Base-by-base conservation (phyloP, 1,284 basidiomycete species). In the Porodaedalea pini region DNA sequence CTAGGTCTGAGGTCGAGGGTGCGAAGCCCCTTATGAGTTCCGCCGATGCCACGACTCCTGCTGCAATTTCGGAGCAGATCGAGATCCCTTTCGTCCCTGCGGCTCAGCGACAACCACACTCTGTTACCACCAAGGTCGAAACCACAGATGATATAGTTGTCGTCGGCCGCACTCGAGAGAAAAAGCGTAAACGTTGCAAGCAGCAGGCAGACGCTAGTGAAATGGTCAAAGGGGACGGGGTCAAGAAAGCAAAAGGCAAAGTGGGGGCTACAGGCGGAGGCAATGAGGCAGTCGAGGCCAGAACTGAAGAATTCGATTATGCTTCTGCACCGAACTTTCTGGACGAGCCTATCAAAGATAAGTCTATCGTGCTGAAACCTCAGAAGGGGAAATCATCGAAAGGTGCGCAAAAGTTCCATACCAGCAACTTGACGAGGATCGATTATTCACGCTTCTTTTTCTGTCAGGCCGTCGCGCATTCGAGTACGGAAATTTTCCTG, bases 51-150 rank as follows among this genome's bases (percentile, higher is more conserved):
- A n/a, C 5, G n/a, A 43, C n/a, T 25, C 6, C 36, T 37, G 49
- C n/a, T n/a, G 13, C 37, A 37, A 34, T 58, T n/a, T 55, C 61
- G 13, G 75, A 74, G 66, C 79, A 81, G 54, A 77, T 82, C 47
- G 86, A 90, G 68, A 79, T 90, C 5, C 80, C 88, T 4, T 90
- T 83, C 62, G 74, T 90, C n/a, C 86, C 88, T 55, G 76, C 80
- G 2, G 68, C 78, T 5, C 77, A 82, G 66, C 78, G 78, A 41
- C 70, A 70, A 53, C 60, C 62, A 4, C 54, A 41, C 41, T 58
- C 57, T 51, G 44, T 60, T 17, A 17, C 40, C 2, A 65, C 65
- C 15, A 66, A 67, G 23, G 62, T 63, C 49, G 67, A 70, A 25
- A 68, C 73, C 10, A 73, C 76, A 31, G 79, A 78, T 66, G 76